These are phyloP conservation scores for Talaromyces islandicus DNA, from an alignment of 2,329 filamentous ascomycete genomes.

Conservation along the genomic window DNA sequence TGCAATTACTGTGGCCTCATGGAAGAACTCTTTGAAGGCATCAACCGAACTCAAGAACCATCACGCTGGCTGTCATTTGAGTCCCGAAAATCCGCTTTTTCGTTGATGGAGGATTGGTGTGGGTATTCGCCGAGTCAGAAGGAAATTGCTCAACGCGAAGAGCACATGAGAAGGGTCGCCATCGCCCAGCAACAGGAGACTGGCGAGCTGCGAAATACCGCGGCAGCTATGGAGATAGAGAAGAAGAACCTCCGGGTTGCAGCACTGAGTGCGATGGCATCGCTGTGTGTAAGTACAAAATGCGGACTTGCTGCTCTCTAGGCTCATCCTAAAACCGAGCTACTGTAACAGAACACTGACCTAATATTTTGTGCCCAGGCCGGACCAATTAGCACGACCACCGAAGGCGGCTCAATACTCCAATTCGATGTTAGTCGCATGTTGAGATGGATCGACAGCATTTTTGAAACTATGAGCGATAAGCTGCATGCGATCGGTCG, in stretches of 20 bases:
- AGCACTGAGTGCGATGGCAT: constrained; percentile 90
- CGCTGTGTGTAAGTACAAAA: constrained; percentile 66
- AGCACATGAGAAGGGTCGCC: constrained; percentile 78
- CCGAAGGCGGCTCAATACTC: constrained; percentile 77
- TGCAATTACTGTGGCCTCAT: constrained; percentile 92
- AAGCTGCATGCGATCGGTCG: constrained; percentile 86
- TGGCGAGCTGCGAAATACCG: constrained; percentile 69
- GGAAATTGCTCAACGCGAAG: constrained; percentile 75
- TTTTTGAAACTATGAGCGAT: constrained; percentile 88
- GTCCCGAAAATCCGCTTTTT: constrained; percentile 87
- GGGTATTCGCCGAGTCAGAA: constrained; percentile 88
- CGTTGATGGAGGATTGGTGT: constrained; percentile 98
- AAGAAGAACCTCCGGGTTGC: constrained; percentile 87
- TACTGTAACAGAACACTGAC: not conserved
- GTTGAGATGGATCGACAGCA: constrained; percentile 90
- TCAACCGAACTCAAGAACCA: constrained; percentile 77
- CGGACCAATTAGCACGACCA: constrained; percentile 76
- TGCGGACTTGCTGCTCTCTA: not conserved
- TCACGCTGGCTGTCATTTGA: constrained; percentile 97
- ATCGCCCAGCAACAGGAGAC: constrained; percentile 69
- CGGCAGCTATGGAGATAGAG: constrained; percentile 92
- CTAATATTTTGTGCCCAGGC: constrained; percentile 25
- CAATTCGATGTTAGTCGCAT: constrained; percentile 91
- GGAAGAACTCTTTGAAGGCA: constrained; percentile 86
- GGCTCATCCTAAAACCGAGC: too few species aligned